These are phyloP conservation scores for Yamadazyma pseudoaaseri DNA, from an alignment of 1,139 yeast genomes.

Conservation along the genomic window DNA sequence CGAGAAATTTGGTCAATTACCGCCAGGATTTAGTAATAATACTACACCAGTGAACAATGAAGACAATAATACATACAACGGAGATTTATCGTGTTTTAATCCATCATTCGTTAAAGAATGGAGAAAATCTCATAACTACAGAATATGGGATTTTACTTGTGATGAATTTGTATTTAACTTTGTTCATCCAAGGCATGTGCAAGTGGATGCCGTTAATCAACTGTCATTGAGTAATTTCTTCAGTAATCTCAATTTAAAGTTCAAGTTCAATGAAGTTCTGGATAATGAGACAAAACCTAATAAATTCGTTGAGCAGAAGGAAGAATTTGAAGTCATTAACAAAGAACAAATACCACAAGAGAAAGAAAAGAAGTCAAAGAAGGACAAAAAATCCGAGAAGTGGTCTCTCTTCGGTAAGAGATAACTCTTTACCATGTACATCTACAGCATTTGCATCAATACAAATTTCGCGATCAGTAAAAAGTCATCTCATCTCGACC, in stretches of 20 bases:
- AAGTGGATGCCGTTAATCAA: constrained; percentile 14
- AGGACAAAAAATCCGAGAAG: constrained; percentile 5
- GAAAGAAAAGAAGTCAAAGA: constrained; percentile 1
- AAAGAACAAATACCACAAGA: constrained; percentile 3
- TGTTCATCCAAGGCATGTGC: constrained; percentile 73
- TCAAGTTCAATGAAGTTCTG: constrained; percentile 12
- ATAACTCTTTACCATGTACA: too few relatives aligned
- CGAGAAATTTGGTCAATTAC: constrained; percentile 38
- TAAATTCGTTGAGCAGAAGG: constrained; percentile 11
- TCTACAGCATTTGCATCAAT: too few relatives aligned
- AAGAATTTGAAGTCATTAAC: constrained; percentile 6
- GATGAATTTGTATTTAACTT: constrained; percentile 90
- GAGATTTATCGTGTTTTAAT: constrained; percentile 45
- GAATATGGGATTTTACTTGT: constrained; percentile 68
- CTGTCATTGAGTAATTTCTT: constrained; percentile 23
- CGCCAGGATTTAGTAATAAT: constrained; percentile 38
- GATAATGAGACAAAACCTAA: constrained; percentile 14
- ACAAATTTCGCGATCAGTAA: neutral
- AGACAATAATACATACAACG: constrained; percentile 21
- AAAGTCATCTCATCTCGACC: constrained; percentile 11
- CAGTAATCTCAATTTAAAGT: constrained; percentile 22
- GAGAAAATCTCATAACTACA: constrained; percentile 65
- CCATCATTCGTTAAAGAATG: constrained; percentile 59
- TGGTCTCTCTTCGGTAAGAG: constrained; percentile 14
- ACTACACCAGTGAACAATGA: constrained; percentile 13